phyloP scores from a whole-genome alignment of 2,329 filamentous ascomycete genomes.

The Rhexocercosporidium sp. region DNA sequence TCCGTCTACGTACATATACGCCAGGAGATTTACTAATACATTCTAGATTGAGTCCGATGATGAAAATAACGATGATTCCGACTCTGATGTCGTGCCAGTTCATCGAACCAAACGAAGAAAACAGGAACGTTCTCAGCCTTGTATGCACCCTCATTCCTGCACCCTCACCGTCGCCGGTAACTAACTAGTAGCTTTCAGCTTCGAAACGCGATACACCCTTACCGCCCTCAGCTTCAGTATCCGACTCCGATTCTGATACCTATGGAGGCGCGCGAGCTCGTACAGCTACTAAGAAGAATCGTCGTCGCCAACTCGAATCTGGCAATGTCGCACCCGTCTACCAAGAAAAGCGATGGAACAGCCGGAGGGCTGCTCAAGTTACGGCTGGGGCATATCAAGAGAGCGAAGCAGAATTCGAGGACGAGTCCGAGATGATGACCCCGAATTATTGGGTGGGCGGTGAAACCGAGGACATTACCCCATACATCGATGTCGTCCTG shows the following conservation, averaged over 20 bases:
- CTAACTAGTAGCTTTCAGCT: constrained; percentile 47
- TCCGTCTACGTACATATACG: constrained; percentile 19
- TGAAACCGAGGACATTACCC: constrained; percentile 75
- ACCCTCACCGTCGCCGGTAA: constrained; percentile 27
- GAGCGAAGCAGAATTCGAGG: constrained; percentile 68
- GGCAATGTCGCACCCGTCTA: constrained; percentile 68
- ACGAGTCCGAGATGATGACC: constrained; percentile 67
- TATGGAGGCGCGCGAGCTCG: constrained; percentile 80
- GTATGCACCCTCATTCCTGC: constrained; percentile 51
- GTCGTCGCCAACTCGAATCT: constrained; percentile 72
- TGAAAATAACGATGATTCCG: constrained; percentile 62
- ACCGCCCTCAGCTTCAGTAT: constrained; percentile 61
- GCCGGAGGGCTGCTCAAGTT: constrained; percentile 78
- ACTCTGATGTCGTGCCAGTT: constrained; percentile 72
- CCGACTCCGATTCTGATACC: constrained; percentile 73
- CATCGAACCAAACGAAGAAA: constrained; percentile 69
- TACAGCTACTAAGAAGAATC: constrained; percentile 75
- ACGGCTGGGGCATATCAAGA: constrained; percentile 68
- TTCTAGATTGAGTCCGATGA: constrained; percentile 61
- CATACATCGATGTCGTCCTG: constrained; percentile 89
- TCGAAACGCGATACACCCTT: constrained; percentile 65
- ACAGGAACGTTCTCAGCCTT: constrained; percentile 65
- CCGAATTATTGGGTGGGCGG: constrained; percentile 72
- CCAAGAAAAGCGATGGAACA: constrained; percentile 90
- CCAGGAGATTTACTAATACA: constrained; percentile 28